A percentile compares a stretch with the other conserved stretches of the same genome.
Evolutionary conservation across 257 asterid genomes (phyloP).

Genomic region (Petunia axillaris): DNA sequence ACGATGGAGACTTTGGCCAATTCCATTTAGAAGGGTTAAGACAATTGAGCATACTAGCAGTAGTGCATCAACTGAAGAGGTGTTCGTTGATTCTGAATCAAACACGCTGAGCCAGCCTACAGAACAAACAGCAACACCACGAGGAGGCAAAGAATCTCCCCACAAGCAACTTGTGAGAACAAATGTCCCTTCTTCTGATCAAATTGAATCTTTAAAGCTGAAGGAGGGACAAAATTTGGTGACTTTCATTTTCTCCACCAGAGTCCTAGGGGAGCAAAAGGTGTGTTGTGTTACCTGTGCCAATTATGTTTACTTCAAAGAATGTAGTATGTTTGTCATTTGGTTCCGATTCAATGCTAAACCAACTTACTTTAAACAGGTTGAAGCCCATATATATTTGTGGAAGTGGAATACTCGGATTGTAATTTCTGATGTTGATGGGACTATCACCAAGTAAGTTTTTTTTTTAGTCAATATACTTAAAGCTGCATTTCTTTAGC

Average conservation of each 20-base stretch:
- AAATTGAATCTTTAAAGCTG: constrained; percentile 85
- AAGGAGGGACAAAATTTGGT: constrained; percentile 96
- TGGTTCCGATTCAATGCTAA: background rate
- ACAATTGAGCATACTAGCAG: constrained; percentile 65
- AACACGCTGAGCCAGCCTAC: constrained; percentile 45
- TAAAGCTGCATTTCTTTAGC: constrained; percentile 6
- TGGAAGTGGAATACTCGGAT: constrained; percentile 99
- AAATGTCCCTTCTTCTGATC: constrained; percentile 90
- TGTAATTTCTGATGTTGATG: constrained; percentile 97
- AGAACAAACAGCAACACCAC: constrained; percentile 43
- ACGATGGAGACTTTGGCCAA: constrained; percentile 96
- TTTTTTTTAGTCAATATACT: constrained; percentile 3
- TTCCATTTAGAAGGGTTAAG: constrained; percentile 84
- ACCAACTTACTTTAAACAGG: constrained; percentile 50
- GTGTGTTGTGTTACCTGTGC: constrained; percentile 39
- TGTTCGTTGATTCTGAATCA: constrained; percentile 60
- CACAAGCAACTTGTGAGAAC: constrained; percentile 82
- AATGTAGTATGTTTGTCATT: constrained; percentile 18
- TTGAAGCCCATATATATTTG: constrained; percentile 99
- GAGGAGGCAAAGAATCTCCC: constrained; percentile 57
- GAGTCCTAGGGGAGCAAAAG: constrained; percentile 96
- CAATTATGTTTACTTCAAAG: background rate
- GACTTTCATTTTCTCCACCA: constrained; percentile 74
- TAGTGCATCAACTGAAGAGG: constrained; percentile 62
- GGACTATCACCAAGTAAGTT: constrained; percentile 94